These are phyloP conservation scores for Peronosclerospora sorghi DNA, from an alignment of 352 stramenopile genomes.

Conservation along the genomic window DNA sequence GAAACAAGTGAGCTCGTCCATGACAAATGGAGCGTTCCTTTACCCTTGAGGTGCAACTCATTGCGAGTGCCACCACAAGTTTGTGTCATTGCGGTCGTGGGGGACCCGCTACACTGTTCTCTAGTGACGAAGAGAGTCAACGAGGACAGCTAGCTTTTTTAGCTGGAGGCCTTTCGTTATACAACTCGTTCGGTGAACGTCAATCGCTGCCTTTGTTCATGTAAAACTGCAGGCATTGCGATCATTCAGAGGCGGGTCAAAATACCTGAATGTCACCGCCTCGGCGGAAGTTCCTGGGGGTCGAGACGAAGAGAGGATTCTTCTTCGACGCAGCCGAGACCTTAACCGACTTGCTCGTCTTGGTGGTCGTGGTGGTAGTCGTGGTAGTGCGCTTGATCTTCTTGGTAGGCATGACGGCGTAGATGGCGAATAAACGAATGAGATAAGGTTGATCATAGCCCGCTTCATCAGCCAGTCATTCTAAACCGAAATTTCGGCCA, in stretches of 20 bases:
- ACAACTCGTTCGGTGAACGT: slow-evolving; percentile 13
- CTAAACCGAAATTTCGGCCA: too few species aligned
- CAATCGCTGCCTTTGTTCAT: slow-evolving; percentile 7
- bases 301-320: slow-evolving; percentile 90
- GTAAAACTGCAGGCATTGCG: slow-evolving; percentile 2
- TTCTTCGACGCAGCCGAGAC: slow-evolving; percentile 64
- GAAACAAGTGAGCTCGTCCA: slow-evolving; percentile 18
- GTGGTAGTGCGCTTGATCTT: slow-evolving; percentile 79
- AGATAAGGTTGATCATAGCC: too few species aligned
- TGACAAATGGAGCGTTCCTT: slow-evolving; percentile 37
- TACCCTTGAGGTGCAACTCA: slow-evolving; percentile 65
- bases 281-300: slow-evolving; percentile 92
- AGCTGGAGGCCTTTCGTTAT: not conserved
- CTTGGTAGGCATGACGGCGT: slow-evolving; percentile 80
- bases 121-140: slow-evolving; percentile 6
- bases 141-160: not conserved
- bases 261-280: slow-evolving; percentile 94
- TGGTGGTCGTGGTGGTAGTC: slow-evolving; percentile 48
- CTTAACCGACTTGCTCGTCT: slow-evolving; percentile 61
- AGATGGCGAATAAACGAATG: slow-evolving; percentile 84
- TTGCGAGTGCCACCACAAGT: slow-evolving; percentile 68
- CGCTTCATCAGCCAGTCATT: too few species aligned
- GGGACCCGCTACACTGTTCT: slow-evolving; percentile 73
- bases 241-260: slow-evolving; percentile 14
- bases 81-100: slow-evolving; percentile 89